Evolutionary conservation across 2,329 filamentous ascomycete species (phyloP), one percentile per base, ranked within the genome.

Genomic region (Madurella mycetomatis): DNA sequence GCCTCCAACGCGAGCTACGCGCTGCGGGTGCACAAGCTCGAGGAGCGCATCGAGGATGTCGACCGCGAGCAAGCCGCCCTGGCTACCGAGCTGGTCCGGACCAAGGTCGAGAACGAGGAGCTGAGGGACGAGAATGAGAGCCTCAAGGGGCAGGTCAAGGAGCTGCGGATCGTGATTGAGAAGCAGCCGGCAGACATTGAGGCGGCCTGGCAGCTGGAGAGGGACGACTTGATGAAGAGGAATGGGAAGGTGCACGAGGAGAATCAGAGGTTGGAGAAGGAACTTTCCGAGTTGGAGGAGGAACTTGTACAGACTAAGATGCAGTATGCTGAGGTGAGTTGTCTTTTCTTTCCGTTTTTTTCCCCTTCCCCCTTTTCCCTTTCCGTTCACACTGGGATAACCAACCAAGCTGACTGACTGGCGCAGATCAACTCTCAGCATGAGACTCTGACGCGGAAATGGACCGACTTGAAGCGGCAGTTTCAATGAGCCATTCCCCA

Each of bases 201-300:
- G 69, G 81, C 83, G 56, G 81, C 84, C 50, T 83, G 96, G 72
- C 84, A 88, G 68, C 81, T 82, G 11, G 92, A 97, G 72, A 92
- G 95, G 73, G 92, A 96, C 52, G 83, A 88, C 50, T 84, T 97
- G 65, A 94, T 97, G 87, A 85, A 90, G 70, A 84, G 91, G 57
- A 97, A 97, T 68, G 82, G 88, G 59, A 90, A 95, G 65, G 92
- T 97, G 8, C 92, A 97, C 66, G 91, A 95, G 64, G 90, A 96
- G 74, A 99, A 97, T 66, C 81, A 88, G 56, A 83, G 80, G 54
- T 75, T 99, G 62, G 92, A 96, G 72, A 92, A 95, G 67, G 89
- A 94, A 66, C 82, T 96, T 80, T 80, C 83, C 5, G 91, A 96
- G 63, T 88, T 97, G 76, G 94, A 97, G 76, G 88, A 92, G 71